phyloP scores from a whole-genome alignment of 1,139 yeast species.

The Blastobotrys persicus region DNA sequence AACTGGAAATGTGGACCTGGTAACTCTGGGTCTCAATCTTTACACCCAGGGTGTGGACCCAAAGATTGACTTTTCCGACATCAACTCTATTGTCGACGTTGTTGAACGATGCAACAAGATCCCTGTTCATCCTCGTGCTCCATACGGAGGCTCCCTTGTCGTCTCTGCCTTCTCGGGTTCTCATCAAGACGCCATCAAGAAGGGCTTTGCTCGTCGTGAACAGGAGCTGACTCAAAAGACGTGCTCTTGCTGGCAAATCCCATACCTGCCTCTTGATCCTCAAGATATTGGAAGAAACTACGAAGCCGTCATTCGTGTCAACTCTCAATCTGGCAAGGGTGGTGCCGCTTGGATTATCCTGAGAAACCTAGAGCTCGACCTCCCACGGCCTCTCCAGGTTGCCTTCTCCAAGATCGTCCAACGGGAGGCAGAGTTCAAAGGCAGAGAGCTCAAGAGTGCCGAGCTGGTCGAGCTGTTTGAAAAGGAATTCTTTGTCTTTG shows the following conservation, averaged over 20 bases:
- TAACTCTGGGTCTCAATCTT: slow-evolving; percentile 86
- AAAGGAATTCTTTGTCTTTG: slow-evolving; percentile 57
- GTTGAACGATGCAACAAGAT: slow-evolving; percentile 94
- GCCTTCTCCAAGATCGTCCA: slow-evolving; percentile 87
- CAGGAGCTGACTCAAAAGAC: slow-evolving; percentile 46
- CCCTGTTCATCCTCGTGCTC: slow-evolving; percentile 90
- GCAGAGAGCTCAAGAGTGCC: slow-evolving; percentile 75
- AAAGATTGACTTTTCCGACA: slow-evolving; percentile 79
- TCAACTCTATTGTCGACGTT: slow-evolving; percentile 74
- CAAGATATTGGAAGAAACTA: slow-evolving; percentile 93
- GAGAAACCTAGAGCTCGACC: slow-evolving; percentile 81
- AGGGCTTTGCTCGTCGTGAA: slow-evolving; percentile 73
- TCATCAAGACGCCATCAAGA: slow-evolving; percentile 97
- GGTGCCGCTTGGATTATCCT: slow-evolving; percentile 98
- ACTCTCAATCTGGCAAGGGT: slow-evolving; percentile 97
- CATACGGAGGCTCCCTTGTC: slow-evolving; percentile 94
- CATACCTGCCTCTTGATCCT: slow-evolving; percentile 95
- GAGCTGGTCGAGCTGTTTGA: slow-evolving; percentile 80
- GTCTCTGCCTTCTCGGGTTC: slow-evolving; percentile 97
- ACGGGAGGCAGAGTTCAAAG: slow-evolving; percentile 71
- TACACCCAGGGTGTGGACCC: slow-evolving; percentile 94
- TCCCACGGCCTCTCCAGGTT: slow-evolving; percentile 89
- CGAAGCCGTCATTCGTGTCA: slow-evolving; percentile 96
- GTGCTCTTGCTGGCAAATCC: slow-evolving; percentile 66
- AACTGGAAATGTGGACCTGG: slow-evolving; percentile 95